Conservation (phyloP, 495 filamentous ascomycete species). For the Delitschia confertaspora region DNA sequence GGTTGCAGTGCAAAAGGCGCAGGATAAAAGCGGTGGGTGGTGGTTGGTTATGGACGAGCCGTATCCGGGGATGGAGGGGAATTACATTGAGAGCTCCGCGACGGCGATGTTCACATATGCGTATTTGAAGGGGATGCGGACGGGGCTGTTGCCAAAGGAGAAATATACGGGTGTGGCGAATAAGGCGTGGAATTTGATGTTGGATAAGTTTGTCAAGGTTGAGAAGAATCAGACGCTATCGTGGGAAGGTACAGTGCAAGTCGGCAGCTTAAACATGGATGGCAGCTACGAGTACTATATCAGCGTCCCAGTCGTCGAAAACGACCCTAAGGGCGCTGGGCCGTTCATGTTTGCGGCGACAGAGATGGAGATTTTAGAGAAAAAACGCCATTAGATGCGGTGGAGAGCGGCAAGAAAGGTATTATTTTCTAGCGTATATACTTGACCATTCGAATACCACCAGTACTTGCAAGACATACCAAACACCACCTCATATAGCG, state of each 20-base stretch:
- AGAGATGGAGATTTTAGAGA: constrained; percentile 24
- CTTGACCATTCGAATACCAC: too few species aligned
- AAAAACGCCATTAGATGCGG: too few species aligned
- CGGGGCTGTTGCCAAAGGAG: constrained; percentile 33
- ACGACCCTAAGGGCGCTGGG: constrained; percentile 24
- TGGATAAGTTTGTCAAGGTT: constrained; percentile 20
- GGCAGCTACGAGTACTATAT: constrained; percentile 26
- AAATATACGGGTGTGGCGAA: constrained; percentile 13
- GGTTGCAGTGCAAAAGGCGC: constrained; percentile 37
- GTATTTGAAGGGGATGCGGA: constrained; percentile 44
- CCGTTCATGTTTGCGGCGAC: constrained; percentile 22
- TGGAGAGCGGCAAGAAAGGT: too few species aligned
- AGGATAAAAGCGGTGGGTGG: constrained; percentile 48
- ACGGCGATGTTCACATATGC: constrained; percentile 54
- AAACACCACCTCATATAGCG: too few species aligned
- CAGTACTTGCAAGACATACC: too few species aligned
- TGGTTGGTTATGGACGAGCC: constrained; percentile 49
- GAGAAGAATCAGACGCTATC: constrained; percentile 24
- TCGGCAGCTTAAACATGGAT: constrained; percentile 23
- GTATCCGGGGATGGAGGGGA: constrained; percentile 39
- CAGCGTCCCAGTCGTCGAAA: constrained; percentile 14
- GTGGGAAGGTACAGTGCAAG: constrained; percentile 23
- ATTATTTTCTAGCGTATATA: too few species aligned
- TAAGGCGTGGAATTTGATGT: constrained; percentile 24
- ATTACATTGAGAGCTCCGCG: constrained; percentile 54